Evolutionary conservation across 2,329 filamentous ascomycete genomes (phyloP).

Genomic region (Ophiosphaerella herpotricha): DNA sequence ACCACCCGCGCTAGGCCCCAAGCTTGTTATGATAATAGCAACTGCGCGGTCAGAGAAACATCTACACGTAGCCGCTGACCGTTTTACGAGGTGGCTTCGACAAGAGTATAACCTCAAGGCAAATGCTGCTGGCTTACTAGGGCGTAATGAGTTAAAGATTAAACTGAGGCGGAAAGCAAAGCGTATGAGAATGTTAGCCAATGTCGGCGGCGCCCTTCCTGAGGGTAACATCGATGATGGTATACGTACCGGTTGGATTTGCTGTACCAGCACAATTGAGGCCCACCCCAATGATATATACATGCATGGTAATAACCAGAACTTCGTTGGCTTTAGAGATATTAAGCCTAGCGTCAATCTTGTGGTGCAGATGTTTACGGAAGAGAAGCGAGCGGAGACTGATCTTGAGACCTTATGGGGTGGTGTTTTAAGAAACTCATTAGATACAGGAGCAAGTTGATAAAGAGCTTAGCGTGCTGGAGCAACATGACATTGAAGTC

Average conservation of each 20-base stretch:
- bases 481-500: no score
- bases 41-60: constrained; percentile 93
- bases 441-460: constrained; percentile 31
- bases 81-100: constrained; percentile 85
- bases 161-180: constrained; percentile 81
- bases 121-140: constrained; percentile 83
- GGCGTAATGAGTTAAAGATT: constrained; percentile 87
- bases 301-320: constrained; percentile 47
- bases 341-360: constrained; percentile 62
- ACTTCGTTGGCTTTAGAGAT: constrained; percentile 78
- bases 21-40: constrained; percentile 89
- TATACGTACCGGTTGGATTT: constrained; percentile 93
- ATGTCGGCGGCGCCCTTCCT: constrained; percentile 59
- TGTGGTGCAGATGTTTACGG: constrained; percentile 73
- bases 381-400: constrained; percentile 69
- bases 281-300: constrained; percentile 50
- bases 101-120: constrained; percentile 73
- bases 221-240: constrained; percentile 75
- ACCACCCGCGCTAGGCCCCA: constrained; percentile 82
- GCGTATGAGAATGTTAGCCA: constrained; percentile 79
- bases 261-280: constrained; percentile 79
- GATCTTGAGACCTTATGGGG: constrained; percentile 70
- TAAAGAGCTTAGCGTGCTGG: no score
- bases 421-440: constrained; percentile 50
- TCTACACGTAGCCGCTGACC: constrained; percentile 85